Base-by-base conservation (phyloP, 805 yeast genomes). In the Kregervanrija fluxuum region DNA sequence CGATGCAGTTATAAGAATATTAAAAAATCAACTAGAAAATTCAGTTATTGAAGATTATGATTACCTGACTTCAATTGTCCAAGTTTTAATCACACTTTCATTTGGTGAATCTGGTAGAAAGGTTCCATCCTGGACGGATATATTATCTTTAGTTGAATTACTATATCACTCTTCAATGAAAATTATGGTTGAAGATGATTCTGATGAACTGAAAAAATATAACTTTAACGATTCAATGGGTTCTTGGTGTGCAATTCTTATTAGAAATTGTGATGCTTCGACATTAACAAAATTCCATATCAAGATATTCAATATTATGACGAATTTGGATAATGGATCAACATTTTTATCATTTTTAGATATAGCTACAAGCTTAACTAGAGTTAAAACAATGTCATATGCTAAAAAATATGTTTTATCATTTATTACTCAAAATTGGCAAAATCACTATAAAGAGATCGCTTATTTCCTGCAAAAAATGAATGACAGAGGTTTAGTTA, bases 71-170 rank as follows among this genome's bases (percentile, higher is more conserved):
- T 59, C 64, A 14, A 56, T 68, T 4, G 45, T 65, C 3, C 73
- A 71, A 49, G 43, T 80, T 2, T 52, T 80, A 35, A 58, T 72
- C 0, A 60, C 81, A 0, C 56, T 83, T 41, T 58, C 72, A 0
- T 85, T 81, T 61, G 79, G 85, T 3, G 90, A 83, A 48, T 78
- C 87, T 39, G 93, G 93, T 54, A 73, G 62, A 48, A 82, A 80
- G 54, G 71, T 82, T 3, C 55, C 69, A 1, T 63, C 70, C 49
- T 84, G 91, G 91, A 42, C 46, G 3, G 42, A 42, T 8, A 35
- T 57, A 13, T 45, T 57, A 5, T 45, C 48, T 8, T 46, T 48
- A 33, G 50, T 59, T 12, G 47, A 44, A 9, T 37, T 39, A 30
- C 34, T 61, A 3, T 35, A 45, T 15, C 42, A 44, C 8, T 9